Evolutionary conservation across 345 rosid species (phyloP).

Genomic region (Melastoma malabathricum): DNA sequence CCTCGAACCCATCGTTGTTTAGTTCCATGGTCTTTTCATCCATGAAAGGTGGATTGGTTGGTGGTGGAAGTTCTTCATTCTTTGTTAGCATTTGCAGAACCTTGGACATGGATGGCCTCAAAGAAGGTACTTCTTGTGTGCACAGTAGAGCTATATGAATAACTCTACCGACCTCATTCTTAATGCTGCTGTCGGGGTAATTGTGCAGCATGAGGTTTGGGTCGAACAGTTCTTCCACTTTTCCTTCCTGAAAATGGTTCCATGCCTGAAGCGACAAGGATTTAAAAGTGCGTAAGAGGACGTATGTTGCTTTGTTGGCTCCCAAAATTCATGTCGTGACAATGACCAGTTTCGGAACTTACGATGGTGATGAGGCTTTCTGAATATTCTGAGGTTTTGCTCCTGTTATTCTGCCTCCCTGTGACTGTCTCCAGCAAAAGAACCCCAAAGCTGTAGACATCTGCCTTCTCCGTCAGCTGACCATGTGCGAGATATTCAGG

Average conservation of each 20-base stretch:
- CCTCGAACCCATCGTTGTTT: conserved; percentile 23
- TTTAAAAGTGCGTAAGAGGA: conserved; percentile 3
- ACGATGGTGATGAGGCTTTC: conserved; percentile 74
- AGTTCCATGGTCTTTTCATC: conserved; percentile 82
- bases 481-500: conserved; percentile 90
- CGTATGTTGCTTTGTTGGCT: not conserved
- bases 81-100: conserved; percentile 58
- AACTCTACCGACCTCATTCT: conserved; percentile 46
- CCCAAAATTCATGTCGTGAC: not conserved
- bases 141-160: conserved; percentile 73
- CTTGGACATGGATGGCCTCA: conserved; percentile 73
- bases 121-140: conserved; percentile 56
- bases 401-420: conserved; percentile 61
- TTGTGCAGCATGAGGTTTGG: conserved; percentile 41
- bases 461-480: conserved; percentile 85
- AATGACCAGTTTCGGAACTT: conserved; percentile 14
- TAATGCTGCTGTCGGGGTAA: conserved; percentile 25
- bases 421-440: conserved; percentile 71
- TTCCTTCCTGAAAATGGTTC: conserved; percentile 63
- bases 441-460: conserved; percentile 82
- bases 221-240: conserved; percentile 55
- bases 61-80: conserved; percentile 48
- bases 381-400: conserved; percentile 57
- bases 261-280: conserved; percentile 35
- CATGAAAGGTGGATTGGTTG: conserved; percentile 72